Evolutionary conservation across 2,329 filamentous ascomycete species (phyloP).

Genomic region (Emericellopsis cladophorae): DNA sequence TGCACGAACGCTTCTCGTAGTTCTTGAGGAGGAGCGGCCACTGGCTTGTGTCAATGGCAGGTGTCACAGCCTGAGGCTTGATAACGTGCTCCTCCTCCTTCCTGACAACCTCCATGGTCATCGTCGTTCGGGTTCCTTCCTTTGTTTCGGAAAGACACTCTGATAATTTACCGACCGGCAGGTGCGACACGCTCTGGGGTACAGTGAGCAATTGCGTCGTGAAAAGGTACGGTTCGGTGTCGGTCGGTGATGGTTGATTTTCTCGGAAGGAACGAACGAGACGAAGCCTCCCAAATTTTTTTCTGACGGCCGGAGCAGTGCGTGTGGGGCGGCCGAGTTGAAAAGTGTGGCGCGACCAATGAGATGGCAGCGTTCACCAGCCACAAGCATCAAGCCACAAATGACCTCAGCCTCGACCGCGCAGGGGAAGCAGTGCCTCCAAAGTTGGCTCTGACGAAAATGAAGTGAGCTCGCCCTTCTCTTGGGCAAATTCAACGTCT

Average conservation of each 20-base stretch:
- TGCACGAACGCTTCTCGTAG: slow-evolving; percentile 71
- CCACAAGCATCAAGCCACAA: not conserved
- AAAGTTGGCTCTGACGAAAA: too few relatives aligned
- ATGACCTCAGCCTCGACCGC: too few relatives aligned
- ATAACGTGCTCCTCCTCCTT: slow-evolving; percentile 66
- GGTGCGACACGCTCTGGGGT: not conserved
- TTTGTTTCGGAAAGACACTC: not conserved
- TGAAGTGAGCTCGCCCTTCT: not conserved
- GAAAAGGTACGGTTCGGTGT: not conserved
- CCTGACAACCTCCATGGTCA: slow-evolving; percentile 5
- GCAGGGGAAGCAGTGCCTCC: too few relatives aligned
- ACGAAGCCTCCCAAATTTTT: slow-evolving; percentile 1
- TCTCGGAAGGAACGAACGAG: not conserved
- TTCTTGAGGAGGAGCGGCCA: slow-evolving; percentile 95
- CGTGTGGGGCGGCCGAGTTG: not conserved
- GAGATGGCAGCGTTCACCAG: not conserved
- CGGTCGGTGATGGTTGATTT: not conserved
- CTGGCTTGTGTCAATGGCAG: slow-evolving; percentile 70
- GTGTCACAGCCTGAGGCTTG: slow-evolving; percentile 77
- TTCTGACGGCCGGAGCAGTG: not conserved
- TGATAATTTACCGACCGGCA: slow-evolving; percentile 1
- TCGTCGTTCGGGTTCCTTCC: slow-evolving; percentile 28
- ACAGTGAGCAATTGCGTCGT: not conserved
- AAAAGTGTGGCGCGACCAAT: not conserved
- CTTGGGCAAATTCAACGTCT: not conserved